These are phyloP conservation scores for Blastobotrys persicus DNA, from an alignment of 1,139 yeast genomes.

Conservation along the genomic window DNA sequence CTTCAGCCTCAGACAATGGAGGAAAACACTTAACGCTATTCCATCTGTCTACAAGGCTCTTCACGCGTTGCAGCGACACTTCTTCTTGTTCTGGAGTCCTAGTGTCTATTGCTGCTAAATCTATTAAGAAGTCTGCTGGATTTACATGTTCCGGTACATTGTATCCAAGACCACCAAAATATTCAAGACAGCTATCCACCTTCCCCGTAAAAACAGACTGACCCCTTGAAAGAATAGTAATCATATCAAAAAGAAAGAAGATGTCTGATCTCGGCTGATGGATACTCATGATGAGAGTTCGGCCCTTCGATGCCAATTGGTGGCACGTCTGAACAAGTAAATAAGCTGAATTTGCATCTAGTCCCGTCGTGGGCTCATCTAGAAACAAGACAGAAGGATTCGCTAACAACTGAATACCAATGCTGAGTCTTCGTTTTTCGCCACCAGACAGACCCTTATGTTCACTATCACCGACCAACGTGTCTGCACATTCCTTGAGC, in stretches of 20 bases:
- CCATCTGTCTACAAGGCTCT: conserved; percentile 53
- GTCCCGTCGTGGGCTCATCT: conserved; percentile 89
- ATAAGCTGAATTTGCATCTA: conserved; percentile 76
- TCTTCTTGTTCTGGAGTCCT: conserved; percentile 44
- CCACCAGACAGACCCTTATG: conserved; percentile 74
- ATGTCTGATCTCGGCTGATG: conserved; percentile 88
- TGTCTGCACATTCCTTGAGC: conserved; percentile 57
- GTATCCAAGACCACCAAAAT: conserved; percentile 53
- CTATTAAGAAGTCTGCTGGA: conserved; percentile 67
- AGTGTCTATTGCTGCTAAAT: conserved; percentile 66
- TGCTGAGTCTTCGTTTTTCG: conserved; percentile 72
- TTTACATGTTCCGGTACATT: conserved; percentile 48
- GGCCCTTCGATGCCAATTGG: conserved; percentile 57
- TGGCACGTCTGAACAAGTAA: conserved; percentile 62
- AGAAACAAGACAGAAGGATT: conserved; percentile 74
- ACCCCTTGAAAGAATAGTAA: conserved; percentile 70
- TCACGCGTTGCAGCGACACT: conserved; percentile 46
- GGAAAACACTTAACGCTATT: conserved; percentile 23
- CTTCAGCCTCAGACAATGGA: not conserved
- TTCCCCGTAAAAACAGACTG: conserved; percentile 59
- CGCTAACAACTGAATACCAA: conserved; percentile 73
- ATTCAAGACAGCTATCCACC: conserved; percentile 45
- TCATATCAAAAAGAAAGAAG: conserved; percentile 61
- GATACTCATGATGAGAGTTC: conserved; percentile 70
- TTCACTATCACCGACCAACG: conserved; percentile 52